phyloP scores from a whole-genome alignment of 2,329 filamentous ascomycete genomes.

The Cordyceps javanica region DNA sequence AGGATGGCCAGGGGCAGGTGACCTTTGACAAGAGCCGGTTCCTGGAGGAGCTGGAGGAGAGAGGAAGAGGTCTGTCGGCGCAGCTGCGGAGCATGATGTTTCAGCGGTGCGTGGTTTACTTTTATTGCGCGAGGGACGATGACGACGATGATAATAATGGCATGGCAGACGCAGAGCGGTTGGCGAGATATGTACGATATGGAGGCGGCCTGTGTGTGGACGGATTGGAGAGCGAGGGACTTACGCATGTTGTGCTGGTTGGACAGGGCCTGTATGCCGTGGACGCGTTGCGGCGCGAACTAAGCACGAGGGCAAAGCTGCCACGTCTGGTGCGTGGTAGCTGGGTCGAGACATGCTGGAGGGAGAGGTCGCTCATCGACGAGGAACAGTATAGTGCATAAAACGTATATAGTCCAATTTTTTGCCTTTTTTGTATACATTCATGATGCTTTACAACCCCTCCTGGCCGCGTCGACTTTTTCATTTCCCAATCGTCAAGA shows the following conservation, averaged over 20 bases:
- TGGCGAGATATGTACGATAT: slow-evolving; percentile 59
- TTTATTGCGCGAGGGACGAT: slow-evolving; percentile 27
- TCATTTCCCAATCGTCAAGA: slow-evolving; percentile 80
- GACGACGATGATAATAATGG: slow-evolving; percentile 24
- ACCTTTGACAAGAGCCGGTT: slow-evolving; percentile 43
- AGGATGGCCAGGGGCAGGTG: slow-evolving; percentile 26
- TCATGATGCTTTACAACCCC: neutral
- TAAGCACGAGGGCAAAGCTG: slow-evolving; percentile 42
- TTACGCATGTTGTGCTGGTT: slow-evolving; percentile 64
- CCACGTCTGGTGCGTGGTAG: slow-evolving; percentile 62
- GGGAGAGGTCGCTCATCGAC: slow-evolving; percentile 68
- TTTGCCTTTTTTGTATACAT: neutral
- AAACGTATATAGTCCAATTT: neutral
- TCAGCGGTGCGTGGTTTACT: slow-evolving; percentile 35
- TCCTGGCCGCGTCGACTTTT: too few species aligned
- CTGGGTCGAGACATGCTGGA: slow-evolving; percentile 81
- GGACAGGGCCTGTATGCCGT: slow-evolving; percentile 31
- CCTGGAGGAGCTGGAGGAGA: slow-evolving; percentile 48
- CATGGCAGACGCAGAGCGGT: slow-evolving; percentile 33
- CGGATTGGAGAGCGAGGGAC: slow-evolving; percentile 40
- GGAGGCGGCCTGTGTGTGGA: slow-evolving; percentile 56
- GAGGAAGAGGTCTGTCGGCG: slow-evolving; percentile 46
- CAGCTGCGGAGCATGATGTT: slow-evolving; percentile 49
- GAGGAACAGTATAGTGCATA: slow-evolving; percentile 56
- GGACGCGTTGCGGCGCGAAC: slow-evolving; percentile 34